Conservation (phyloP, 1,284 basidiomycete species). For the Microbotryum scabiosae region DNA sequence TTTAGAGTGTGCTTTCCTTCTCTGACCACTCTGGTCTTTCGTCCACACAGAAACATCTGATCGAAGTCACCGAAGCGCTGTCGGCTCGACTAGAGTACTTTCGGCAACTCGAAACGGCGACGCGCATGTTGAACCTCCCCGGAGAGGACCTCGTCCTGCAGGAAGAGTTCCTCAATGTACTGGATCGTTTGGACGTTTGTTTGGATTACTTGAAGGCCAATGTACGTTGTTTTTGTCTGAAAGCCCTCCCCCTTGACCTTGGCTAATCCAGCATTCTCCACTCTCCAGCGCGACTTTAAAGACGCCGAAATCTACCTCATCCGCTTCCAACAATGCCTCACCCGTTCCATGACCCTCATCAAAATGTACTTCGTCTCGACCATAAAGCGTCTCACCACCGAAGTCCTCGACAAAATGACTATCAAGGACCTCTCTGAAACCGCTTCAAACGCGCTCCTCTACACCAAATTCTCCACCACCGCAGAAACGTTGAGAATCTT, state of each 20-base stretch:
- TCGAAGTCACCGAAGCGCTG: constrained; percentile 68
- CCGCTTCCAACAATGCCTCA: constrained; percentile 91
- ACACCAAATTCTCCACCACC: constrained; percentile 71
- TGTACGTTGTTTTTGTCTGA: constrained; percentile 50
- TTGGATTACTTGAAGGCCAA: constrained; percentile 76
- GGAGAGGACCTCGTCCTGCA: constrained; percentile 80
- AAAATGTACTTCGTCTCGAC: constrained; percentile 86
- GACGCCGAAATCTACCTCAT: constrained; percentile 86
- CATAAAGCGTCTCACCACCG: constrained; percentile 57
- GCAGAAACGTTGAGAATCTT: constrained; percentile 58
- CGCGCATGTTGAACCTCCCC: constrained; percentile 81
- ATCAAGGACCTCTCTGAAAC: constrained; percentile 53
- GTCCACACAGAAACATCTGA: constrained; percentile 54
- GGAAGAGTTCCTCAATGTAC: constrained; percentile 84
- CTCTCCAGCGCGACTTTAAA: constrained; percentile 64
- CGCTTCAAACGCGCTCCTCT: constrained; percentile 49
- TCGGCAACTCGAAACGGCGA: constrained; percentile 79
- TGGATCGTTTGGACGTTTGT: constrained; percentile 82
- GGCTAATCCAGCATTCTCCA: neutral
- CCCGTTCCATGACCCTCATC: constrained; percentile 87
- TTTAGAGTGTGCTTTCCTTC: neutral
- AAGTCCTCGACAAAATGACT: constrained; percentile 59
- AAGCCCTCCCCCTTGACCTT: neutral
- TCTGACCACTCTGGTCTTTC: neutral
- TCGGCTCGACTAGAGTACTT: constrained; percentile 75